phyloP scores from a whole-genome alignment of 257 asterid species.

The Pogostemon cablin region DNA sequence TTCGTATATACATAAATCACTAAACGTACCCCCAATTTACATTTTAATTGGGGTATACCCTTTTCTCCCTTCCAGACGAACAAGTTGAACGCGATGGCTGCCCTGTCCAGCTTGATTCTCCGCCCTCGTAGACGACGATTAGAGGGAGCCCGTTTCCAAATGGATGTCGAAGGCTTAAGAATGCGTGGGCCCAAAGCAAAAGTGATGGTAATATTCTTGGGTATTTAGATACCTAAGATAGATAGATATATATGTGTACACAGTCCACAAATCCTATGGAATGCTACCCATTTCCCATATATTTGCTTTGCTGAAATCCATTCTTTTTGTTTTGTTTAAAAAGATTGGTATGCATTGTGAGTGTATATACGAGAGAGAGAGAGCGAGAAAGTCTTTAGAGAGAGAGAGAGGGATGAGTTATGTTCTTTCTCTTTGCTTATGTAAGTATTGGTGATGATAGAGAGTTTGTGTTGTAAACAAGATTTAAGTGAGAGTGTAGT shows the following conservation, averaged over 20 bases:
- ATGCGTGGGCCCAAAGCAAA: no score
- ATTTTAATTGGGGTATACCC: no score
- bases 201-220: slow-evolving; percentile 3
- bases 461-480: slow-evolving; percentile 39
- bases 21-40: no score
- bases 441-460: slow-evolving; percentile 20
- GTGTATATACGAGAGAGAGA: neutral
- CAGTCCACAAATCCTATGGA: slow-evolving; percentile 71
- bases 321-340: slow-evolving; percentile 72
- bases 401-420: neutral
- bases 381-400: no score
- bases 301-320: slow-evolving; percentile 62
- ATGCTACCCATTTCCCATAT: slow-evolving; percentile 59
- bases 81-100: no score
- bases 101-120: no score
- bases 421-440: slow-evolving; percentile 4
- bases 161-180: no score
- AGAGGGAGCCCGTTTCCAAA: no score
- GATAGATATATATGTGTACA: slow-evolving; percentile 41
- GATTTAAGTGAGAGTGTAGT: slow-evolving; percentile 40
- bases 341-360: slow-evolving; percentile 31
- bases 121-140: no score
- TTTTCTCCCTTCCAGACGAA: no score
- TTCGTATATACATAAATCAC: no score
- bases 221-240: slow-evolving; percentile 10